These are phyloP conservation scores for Fimicolochytrium jonesii DNA, from an alignment of 192 early-diverging fungal genomes.

Conservation along the genomic window DNA sequence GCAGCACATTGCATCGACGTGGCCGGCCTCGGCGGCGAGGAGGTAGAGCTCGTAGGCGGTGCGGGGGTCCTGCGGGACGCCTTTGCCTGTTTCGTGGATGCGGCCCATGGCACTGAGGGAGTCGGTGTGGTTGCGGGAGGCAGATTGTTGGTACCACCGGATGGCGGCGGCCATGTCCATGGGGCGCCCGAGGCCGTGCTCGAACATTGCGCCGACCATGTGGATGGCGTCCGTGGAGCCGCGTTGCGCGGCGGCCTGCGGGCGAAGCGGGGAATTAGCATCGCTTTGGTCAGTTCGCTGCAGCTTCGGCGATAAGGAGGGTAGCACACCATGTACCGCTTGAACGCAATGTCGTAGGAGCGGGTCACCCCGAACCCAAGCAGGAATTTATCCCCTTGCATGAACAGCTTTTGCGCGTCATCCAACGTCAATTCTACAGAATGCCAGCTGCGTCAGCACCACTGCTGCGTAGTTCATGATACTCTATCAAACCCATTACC, in stretches of 20 bases:
- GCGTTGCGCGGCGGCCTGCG: conserved; percentile 34
- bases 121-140: conserved; percentile 30
- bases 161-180: conserved; percentile 41
- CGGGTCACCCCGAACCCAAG: conserved; percentile 44
- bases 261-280: background rate
- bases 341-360: conserved; percentile 45
- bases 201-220: conserved; percentile 54
- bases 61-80: conserved; percentile 23
- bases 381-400: conserved; percentile 51
- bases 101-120: conserved; percentile 39
- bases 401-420: conserved; percentile 40
- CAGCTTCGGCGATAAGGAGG: background rate
- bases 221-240: conserved; percentile 35
- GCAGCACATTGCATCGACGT: conserved; percentile 35
- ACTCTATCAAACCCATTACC: conserved; percentile 4
- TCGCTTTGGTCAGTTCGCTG: background rate
- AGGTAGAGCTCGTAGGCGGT: conserved; percentile 33
- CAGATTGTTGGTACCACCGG: conserved; percentile 36
- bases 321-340: conserved; percentile 36
- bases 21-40: conserved; percentile 36
- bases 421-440: conserved; percentile 39
- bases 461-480: background rate
- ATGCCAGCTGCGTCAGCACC: background rate
- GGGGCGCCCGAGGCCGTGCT: conserved; percentile 47
- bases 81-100: conserved; percentile 43